Conservation (phyloP, 805 yeast genomes). For the Candida boleticola region DNA sequence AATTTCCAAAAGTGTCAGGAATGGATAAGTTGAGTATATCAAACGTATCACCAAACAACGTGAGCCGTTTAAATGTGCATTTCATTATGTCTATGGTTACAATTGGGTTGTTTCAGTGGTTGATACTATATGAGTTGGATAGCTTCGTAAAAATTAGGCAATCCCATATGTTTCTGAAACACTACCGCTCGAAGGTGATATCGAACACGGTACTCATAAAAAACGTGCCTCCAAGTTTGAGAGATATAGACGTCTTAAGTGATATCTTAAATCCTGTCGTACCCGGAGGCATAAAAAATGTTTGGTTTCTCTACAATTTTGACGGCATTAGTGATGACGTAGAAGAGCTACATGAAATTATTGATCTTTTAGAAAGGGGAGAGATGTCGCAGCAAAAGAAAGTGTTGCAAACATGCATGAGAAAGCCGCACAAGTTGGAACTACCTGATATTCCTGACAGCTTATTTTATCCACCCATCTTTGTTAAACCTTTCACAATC, state of each 20-base stretch:
- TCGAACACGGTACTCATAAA: conserved; percentile 40
- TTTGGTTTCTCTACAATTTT: conserved; percentile 56
- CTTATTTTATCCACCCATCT: conserved; percentile 35
- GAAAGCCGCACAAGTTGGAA: not conserved
- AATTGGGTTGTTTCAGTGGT: conserved; percentile 53
- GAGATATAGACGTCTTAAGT: conserved; percentile 22
- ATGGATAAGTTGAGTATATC: conserved; percentile 72
- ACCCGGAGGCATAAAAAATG: conserved; percentile 52
- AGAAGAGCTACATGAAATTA: conserved; percentile 21
- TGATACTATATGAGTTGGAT: conserved; percentile 56
- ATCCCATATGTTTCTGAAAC: conserved; percentile 29
- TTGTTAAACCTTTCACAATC: conserved; percentile 15
- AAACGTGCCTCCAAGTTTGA: conserved; percentile 41
- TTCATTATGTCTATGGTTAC: conserved; percentile 56
- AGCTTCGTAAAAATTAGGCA: conserved; percentile 50
- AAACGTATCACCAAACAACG: conserved; percentile 55
- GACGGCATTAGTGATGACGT: conserved; percentile 17
- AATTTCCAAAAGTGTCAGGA: conserved; percentile 37
- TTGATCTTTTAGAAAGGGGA: conserved; percentile 27
- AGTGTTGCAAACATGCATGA: conserved; percentile 34
- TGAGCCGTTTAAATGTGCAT: conserved; percentile 57
- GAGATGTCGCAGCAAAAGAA: conserved; percentile 20
- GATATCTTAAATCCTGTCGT: conserved; percentile 32
- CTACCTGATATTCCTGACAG: not conserved
- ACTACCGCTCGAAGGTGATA: conserved; percentile 20